Percentiles rank a stretch among this genome's conserved stretches.
These are phyloP conservation scores for Fusarium sambucinum DNA, from an alignment of 2,329 filamentous ascomycete genomes.

Conservation along the genomic window DNA sequence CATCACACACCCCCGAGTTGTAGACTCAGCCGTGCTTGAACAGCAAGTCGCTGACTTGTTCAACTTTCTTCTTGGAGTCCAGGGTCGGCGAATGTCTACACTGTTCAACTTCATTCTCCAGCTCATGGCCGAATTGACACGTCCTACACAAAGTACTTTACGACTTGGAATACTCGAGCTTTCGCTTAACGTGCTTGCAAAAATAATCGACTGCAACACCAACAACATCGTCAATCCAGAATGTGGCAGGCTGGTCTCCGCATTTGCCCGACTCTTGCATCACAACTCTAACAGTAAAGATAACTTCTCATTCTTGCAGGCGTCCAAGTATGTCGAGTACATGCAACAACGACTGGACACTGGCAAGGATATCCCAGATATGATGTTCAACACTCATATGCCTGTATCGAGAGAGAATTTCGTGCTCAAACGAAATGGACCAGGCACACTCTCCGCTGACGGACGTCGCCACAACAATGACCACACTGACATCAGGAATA, in stretches of 20 bases:
- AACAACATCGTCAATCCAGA: conserved; percentile 1
- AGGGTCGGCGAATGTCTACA: neutral
- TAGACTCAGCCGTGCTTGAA: conserved; percentile 7
- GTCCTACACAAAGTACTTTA: neutral
- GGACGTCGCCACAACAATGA: conserved; percentile 3
- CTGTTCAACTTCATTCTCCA: neutral
- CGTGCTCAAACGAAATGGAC: neutral
- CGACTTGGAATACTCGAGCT: neutral
- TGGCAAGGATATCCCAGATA: neutral
- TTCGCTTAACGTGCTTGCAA: neutral
- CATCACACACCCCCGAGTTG: neutral
- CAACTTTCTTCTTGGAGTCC: conserved; percentile 10
- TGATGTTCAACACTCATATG: neutral
- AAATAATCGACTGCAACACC: conserved; percentile 4
- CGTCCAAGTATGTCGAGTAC: conserved; percentile 3
- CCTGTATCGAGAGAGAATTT: neutral
- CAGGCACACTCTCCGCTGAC: neutral
- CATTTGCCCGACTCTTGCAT: neutral
- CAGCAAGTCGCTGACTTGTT: conserved; percentile 2
- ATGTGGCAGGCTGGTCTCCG: neutral
- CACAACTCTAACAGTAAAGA: neutral
- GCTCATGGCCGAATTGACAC: neutral
- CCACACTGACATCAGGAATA: neutral
- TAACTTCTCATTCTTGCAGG: neutral
- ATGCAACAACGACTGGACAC: conserved; percentile 2